These are phyloP conservation scores for Climacium dendroides DNA, from an alignment of 225 moss, liverwort and hornwort genomes.

Conservation along the genomic window DNA sequence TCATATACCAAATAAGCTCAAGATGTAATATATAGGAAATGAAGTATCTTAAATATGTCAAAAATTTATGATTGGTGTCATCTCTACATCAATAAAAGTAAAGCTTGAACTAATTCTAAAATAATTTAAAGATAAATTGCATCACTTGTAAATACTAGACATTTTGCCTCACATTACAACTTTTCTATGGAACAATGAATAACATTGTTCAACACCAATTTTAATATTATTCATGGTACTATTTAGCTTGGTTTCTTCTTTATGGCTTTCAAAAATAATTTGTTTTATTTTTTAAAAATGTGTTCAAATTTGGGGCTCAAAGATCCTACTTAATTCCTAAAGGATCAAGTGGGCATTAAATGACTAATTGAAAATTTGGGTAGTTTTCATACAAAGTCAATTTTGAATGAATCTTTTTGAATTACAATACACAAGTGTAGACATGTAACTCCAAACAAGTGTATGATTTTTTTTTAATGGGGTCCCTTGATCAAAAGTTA, in stretches of 20 bases:
- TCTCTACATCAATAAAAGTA: neutral
- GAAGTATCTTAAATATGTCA: fast-evolving
- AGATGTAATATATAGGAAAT: neutral
- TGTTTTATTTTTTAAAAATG: neutral
- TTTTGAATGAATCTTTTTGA: neutral
- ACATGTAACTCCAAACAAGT: fast-evolving
- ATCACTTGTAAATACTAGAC: neutral
- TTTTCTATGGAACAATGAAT: neutral
- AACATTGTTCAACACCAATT: neutral
- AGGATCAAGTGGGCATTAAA: neutral
- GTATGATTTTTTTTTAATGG: neutral
- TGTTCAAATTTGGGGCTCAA: neutral
- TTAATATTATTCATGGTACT: neutral
- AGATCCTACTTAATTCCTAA: too few relatives aligned
- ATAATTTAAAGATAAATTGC: too few relatives aligned
- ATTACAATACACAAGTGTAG: neutral
- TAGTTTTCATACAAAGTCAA: neutral
- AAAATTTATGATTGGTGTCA: neutral
- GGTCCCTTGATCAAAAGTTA: neutral
- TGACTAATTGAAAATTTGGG: neutral
- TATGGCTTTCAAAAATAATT: neutral
- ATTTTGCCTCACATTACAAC: neutral
- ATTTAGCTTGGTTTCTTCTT: neutral
- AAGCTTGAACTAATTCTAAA: neutral
- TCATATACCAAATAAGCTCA: too few relatives aligned